phyloP scores from a whole-genome alignment of 768 basidiomycete species.

The Suillus plorans region DNA sequence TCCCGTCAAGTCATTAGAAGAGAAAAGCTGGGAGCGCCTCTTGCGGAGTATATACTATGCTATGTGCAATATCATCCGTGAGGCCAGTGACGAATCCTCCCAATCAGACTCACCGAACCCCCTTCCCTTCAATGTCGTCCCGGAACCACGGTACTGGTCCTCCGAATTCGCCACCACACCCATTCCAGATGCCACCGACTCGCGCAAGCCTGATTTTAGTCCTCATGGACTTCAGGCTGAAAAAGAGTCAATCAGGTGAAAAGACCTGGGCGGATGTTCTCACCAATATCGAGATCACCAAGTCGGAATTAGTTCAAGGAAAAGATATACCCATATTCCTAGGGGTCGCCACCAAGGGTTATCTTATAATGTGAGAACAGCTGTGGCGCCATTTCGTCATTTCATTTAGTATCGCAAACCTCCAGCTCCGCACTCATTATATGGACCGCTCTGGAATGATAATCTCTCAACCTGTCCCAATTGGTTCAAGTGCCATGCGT shows the following conservation, averaged over 20 bases:
- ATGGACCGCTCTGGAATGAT: not conserved
- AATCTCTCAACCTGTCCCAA: not conserved
- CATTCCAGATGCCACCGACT: not conserved
- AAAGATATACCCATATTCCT: not conserved
- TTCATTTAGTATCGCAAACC: not conserved
- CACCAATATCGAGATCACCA: not conserved
- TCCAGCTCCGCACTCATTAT: not conserved
- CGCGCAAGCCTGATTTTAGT: not conserved
- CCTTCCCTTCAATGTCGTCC: not conserved
- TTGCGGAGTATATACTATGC: not conserved
- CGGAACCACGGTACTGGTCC: not conserved
- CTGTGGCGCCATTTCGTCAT: not conserved
- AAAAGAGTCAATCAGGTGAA: not conserved
- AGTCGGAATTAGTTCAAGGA: not conserved
- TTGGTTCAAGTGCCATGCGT: fast-evolving
- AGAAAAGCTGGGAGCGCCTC: not conserved
- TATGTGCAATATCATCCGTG: not conserved
- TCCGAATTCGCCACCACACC: not conserved
- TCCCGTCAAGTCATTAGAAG: not conserved
- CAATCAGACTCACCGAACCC: not conserved
- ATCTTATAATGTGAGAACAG: not conserved
- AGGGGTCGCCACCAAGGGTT: not conserved
- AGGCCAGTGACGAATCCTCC: not conserved
- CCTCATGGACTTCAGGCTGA: not conserved
- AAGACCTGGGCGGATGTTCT: not conserved